Evolutionary conservation across 129 eudicot genomes (phyloP), one percentile per base, ranked within the genome.

Genomic region (Rutidosis leptorrhynchoides): DNA sequence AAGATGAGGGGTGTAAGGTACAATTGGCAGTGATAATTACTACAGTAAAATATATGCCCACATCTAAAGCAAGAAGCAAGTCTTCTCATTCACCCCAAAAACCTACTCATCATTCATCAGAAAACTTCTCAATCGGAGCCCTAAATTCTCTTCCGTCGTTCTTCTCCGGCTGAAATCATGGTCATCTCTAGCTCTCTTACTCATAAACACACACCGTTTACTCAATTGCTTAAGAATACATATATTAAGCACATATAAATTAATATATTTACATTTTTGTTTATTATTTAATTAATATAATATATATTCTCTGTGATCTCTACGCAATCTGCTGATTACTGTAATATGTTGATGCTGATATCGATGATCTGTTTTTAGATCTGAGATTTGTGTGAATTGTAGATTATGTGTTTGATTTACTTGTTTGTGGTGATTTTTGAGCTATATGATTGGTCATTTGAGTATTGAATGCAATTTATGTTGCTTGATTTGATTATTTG

Each of bases 361-460:
- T 27, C 20, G 42, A 59, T 30, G 79, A 58, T 74, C 73, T 67
- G 23, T 40, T 22, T 73, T 72, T 45, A 64, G 77, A 73, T 73
- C 77, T 35, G 30, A 53, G 14, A 14, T 37, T 56, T 49, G 42
- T 73, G 27, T 65, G 57, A 70, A 19, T 26, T 52, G 26, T 40
- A 57, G 48, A 73, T 64, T 46, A 15, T n/a, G n/a, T 53, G 17
- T 73, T 65, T 16, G 11, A 54, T 2, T 54, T n/a, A 10, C 16
- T 10, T 62, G 65, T 16, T 3, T 28, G 9, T 2, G 22, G 20
- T 27, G 35, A 16, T 22, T 17, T 1, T 10, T 28, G 11, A 27
- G 65, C 23, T 29, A 27, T 28, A 11, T 60, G 65, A 60, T 60
- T 17, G 10, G 70, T 65, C 14, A 37, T 12, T 17, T 46, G 58